Evolutionary conservation across 2,329 filamentous ascomycete genomes (phyloP).

Genomic region (Penicillium sp.): DNA sequence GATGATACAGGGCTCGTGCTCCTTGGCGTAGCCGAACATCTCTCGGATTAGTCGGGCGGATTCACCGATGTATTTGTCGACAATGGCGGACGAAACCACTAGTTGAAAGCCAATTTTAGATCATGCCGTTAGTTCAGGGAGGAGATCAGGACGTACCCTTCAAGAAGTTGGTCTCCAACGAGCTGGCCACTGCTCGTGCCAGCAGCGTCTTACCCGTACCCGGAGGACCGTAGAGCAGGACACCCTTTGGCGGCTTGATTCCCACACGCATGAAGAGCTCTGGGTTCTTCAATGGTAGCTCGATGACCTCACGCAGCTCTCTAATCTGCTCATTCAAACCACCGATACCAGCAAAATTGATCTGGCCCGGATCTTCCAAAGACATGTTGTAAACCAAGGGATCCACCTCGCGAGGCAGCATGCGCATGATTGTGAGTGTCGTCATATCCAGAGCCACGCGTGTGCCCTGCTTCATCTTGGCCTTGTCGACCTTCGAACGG

Average conservation of each 20-base stretch:
- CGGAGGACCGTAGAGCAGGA: constrained; percentile 90
- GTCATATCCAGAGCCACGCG: constrained; percentile 99
- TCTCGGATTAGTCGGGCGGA: constrained; percentile 95
- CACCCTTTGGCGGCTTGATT: constrained; percentile 98
- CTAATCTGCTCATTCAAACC: constrained; percentile 97
- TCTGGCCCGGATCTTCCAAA: constrained; percentile 91
- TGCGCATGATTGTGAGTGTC: constrained; percentile 98
- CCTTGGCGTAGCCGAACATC: constrained; percentile 99
- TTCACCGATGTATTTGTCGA: constrained; percentile 99
- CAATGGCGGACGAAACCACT: constrained; percentile 98
- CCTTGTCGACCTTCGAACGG: constrained; percentile 96
- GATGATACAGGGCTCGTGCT: constrained; percentile 99
- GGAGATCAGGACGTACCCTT: constrained; percentile 63
- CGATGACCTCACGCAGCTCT: constrained; percentile 95
- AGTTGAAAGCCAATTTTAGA: constrained; percentile 9
- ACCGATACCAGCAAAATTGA: constrained; percentile 97
- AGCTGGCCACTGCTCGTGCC: constrained; percentile 91
- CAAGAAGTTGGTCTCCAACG: constrained; percentile 95
- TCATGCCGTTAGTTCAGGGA: neutral
- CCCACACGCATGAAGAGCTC: constrained; percentile 95
- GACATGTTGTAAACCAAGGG: constrained; percentile 99
- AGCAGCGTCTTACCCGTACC: constrained; percentile 96
- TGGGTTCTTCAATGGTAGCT: constrained; percentile 96
- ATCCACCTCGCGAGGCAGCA: constrained; percentile 97
- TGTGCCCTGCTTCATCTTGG: constrained; percentile 95